A percentile compares a stretch with the other conserved stretches of the same genome.
These are phyloP conservation scores for Prunella vulgaris DNA, from an alignment of 257 asterid genomes.

Conservation along the genomic window DNA sequence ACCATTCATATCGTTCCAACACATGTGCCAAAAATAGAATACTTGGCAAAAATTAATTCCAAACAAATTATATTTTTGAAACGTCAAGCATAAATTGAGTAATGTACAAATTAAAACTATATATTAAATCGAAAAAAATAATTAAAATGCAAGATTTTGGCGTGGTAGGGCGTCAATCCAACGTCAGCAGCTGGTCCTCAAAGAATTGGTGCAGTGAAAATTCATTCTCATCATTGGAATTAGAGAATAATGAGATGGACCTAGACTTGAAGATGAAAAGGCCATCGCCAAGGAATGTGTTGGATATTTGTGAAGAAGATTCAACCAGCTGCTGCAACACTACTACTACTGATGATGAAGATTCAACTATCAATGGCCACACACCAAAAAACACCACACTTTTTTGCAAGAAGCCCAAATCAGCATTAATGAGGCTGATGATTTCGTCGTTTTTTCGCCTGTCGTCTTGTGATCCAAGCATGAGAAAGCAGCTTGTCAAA, in stretches of 20 bases:
- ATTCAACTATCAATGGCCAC: too few relatives aligned
- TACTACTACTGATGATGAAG: conserved; percentile 24
- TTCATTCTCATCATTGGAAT: conserved; percentile 53
- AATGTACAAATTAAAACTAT: too few relatives aligned
- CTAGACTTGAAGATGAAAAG: conserved; percentile 23
- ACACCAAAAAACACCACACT: neutral
- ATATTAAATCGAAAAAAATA: too few relatives aligned
- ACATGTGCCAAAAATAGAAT: too few relatives aligned
- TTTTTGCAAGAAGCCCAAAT: conserved; percentile 32
- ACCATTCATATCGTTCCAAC: too few relatives aligned
- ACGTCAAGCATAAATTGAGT: too few relatives aligned
- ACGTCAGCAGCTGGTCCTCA: conserved; percentile 43
- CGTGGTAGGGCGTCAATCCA: conserved; percentile 32
- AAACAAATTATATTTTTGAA: too few relatives aligned
- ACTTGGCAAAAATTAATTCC: too few relatives aligned
- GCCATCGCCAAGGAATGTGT: conserved; percentile 62
- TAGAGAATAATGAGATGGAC: conserved; percentile 15
- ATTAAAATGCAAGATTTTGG: neutral
- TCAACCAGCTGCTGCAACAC: conserved; percentile 27
- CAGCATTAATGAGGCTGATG: conserved; percentile 33
- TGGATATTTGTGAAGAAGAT: conserved; percentile 43
- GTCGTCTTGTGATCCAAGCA: conserved; percentile 29
- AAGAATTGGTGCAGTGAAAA: conserved; percentile 32
- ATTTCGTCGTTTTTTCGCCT: conserved; percentile 40
- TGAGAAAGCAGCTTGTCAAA: conserved; percentile 34